These are phyloP conservation scores for Oryza glumipatula DNA, from an alignment of 176 grass and related monocot genomes.

Conservation along the genomic window DNA sequence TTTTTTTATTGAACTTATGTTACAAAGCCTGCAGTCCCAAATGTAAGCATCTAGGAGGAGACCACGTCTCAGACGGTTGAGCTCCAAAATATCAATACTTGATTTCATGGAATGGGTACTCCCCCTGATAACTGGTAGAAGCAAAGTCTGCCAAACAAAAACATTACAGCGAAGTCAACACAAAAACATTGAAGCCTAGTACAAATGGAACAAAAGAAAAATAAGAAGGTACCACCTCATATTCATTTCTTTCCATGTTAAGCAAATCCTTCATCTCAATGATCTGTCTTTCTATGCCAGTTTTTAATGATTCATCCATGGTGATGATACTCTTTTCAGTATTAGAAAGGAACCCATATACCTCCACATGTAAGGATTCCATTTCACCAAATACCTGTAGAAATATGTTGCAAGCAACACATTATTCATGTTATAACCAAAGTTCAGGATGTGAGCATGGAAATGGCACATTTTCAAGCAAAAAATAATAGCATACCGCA, in stretches of 20 bases:
- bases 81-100: conserved; percentile 75
- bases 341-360: conserved; percentile 57
- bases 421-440: conserved; percentile 33
- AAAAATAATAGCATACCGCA: conserved; percentile 57
- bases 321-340: conserved; percentile 58
- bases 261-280: conserved; percentile 71
- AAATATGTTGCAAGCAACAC: conserved; percentile 35
- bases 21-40: conserved; percentile 69
- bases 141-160: conserved; percentile 55
- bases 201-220: conserved; percentile 35
- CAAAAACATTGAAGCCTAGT: conserved; percentile 1
- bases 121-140: conserved; percentile 62
- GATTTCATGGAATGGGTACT: conserved; percentile 49
- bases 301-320: conserved; percentile 56
- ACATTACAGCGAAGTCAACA: conserved; percentile 18
- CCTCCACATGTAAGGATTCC: conserved; percentile 71
- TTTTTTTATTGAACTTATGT: conserved; percentile 58
- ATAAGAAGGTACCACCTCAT: conserved; percentile 61
- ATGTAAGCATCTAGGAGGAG: conserved; percentile 73
- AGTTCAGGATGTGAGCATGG: conserved; percentile 23
- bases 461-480: conserved; percentile 28
- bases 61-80: conserved; percentile 74
- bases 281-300: conserved; percentile 58
- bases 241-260: conserved; percentile 75
- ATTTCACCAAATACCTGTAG: conserved; percentile 64